A percentile compares a stretch with the other conserved stretches of the same genome.
These are phyloP conservation scores for Calonectria crousiana DNA, from an alignment of 2,329 filamentous ascomycete genomes.

Conservation along the genomic window DNA sequence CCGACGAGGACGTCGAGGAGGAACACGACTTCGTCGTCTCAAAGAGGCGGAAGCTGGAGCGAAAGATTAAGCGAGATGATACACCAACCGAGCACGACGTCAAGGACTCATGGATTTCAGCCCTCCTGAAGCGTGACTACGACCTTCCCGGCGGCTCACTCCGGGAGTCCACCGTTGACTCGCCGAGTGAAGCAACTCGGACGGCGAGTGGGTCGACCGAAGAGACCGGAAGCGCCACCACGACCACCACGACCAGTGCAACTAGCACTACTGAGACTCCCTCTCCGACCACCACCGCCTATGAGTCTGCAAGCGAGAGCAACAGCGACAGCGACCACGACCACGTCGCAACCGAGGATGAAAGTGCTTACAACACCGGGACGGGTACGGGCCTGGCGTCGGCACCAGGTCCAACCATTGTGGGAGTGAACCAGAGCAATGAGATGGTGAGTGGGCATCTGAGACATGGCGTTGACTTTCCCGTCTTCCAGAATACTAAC, in stretches of 20 bases:
- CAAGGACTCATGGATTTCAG: constrained; percentile 12
- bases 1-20: constrained; percentile 38
- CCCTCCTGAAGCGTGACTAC: constrained; percentile 1
- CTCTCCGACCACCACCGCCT: neutral
- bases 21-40: constrained; percentile 34
- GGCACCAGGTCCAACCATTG: constrained; percentile 26
- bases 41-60: constrained; percentile 28
- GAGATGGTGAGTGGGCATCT: constrained; percentile 33
- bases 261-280: neutral
- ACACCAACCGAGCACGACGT: constrained; percentile 25
- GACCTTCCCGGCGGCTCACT: constrained; percentile 21
- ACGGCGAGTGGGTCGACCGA: neutral
- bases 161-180: constrained; percentile 12
- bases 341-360: constrained; percentile 7
- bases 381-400: constrained; percentile 20
- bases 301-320: constrained; percentile 15
- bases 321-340: constrained; percentile 26
- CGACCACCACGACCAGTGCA: neutral
- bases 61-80: constrained; percentile 25
- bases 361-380: constrained; percentile 7
- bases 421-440: constrained; percentile 10
- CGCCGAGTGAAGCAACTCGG: neutral
- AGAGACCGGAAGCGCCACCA: neutral
- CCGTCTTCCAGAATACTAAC: constrained; percentile 18
- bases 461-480: neutral